Percentiles rank a stretch among this genome's conserved stretches.
phyloP scores from a whole-genome alignment of 2,329 filamentous ascomycete genomes.

The Pseudopyrenochaeta lycopersici region DNA sequence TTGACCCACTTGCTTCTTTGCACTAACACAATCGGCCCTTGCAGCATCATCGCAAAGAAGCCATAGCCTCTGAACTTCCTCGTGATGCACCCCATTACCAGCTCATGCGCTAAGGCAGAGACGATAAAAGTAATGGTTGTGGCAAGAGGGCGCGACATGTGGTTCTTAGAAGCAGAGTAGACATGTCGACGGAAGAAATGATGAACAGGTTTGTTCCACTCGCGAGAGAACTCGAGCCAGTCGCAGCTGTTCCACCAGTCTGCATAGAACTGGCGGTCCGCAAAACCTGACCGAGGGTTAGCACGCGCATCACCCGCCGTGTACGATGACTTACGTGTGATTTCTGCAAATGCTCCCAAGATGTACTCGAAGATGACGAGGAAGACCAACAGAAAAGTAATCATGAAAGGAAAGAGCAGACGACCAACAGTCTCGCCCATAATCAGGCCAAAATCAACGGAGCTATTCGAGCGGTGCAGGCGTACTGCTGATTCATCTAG shows the following conservation, averaged over 20 bases:
- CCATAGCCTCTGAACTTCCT: slow-evolving; percentile 96
- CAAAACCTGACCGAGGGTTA: slow-evolving; percentile 66
- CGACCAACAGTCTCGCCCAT: slow-evolving; percentile 89
- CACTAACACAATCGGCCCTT: slow-evolving; percentile 92
- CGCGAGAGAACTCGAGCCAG: slow-evolving; percentile 91
- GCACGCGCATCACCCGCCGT: background rate
- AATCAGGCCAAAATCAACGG: slow-evolving; percentile 77
- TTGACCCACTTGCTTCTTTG: slow-evolving; percentile 82
- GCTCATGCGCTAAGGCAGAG: slow-evolving; percentile 87
- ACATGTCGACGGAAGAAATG: slow-evolving; percentile 95
- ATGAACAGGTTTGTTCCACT: slow-evolving; percentile 66
- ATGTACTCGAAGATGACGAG: slow-evolving; percentile 98
- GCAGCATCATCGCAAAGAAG: slow-evolving; percentile 93
- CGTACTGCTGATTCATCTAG: slow-evolving; percentile 74
- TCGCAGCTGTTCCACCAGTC: slow-evolving; percentile 79
- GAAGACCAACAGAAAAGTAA: slow-evolving; percentile 94
- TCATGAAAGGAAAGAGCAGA: slow-evolving; percentile 96
- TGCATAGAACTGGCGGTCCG: slow-evolving; percentile 90
- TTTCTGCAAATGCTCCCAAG: slow-evolving; percentile 91
- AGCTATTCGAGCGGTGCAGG: slow-evolving; percentile 58
- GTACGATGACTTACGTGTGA: slow-evolving; percentile 66
- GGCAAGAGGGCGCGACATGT: slow-evolving; percentile 78
- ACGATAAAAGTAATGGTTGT: slow-evolving; percentile 93
- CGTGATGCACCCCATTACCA: slow-evolving; percentile 97
- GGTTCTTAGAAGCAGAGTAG: slow-evolving; percentile 81